Base-by-base conservation (phyloP, 345 rosid species). In the Pistacia vera region DNA sequence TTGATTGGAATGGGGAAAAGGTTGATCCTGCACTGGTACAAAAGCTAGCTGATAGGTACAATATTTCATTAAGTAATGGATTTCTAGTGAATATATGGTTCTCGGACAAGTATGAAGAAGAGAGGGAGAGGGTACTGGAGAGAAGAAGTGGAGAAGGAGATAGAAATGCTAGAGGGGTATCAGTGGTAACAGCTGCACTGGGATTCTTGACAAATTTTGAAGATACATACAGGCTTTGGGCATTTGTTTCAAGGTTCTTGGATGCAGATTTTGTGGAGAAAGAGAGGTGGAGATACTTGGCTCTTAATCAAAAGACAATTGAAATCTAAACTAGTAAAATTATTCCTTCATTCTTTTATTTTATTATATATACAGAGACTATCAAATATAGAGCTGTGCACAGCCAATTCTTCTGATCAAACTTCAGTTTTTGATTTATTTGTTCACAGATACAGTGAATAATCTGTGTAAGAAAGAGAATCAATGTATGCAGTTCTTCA, bases 201-300 rank as follows among this genome's bases (percentile, higher is more conserved):
- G 93, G 95, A 38, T 86, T 92, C 71, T 75, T 93, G 90, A 93
- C 93, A 28, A 87, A 87, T 75, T 95, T 93, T 68, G 96, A 90
- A 68, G 98, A 95, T 58, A 79, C 86, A 20, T 88, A 89, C 63
- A 88, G 86, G 87, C 81, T 92, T 28, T 95, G 99, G 99, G 80
- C 71, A 36, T 92, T 95, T 83, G 88, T 90, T 73, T 87, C 98
- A 11, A 71, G 88, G 67, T 95, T 95, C 77, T 72, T 95, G 82
- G 99, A 95, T 76, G 98, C 96, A 1, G 99, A 95, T 80, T 95
- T 93, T 75, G 90, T 95, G 14, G 95, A 93, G 92, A 93, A 95
- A 73, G 98, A 93, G 86, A 88, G 83, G 68, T 92, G 99, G 99
- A 85, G 99, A 72, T 88, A 87, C 78, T 79, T 74, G 51, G 92